A percentile compares a stretch with the other conserved stretches of the same genome.
Evolutionary conservation across 2,329 filamentous ascomycete species (phyloP).

Genomic region (Proliferodiscus dingleyae): DNA sequence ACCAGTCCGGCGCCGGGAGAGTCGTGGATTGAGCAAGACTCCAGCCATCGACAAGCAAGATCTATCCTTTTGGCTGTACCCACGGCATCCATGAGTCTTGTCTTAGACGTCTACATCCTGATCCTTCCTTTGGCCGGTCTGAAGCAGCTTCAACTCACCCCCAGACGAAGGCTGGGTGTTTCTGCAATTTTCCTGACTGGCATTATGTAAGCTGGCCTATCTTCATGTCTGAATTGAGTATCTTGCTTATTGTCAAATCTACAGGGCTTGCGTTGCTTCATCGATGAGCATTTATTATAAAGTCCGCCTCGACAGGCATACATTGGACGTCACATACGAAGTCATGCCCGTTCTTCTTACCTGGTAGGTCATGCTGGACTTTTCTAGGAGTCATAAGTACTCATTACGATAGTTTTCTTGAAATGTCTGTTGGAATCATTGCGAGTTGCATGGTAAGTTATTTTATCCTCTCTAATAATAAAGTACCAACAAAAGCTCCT

Average conservation of each 20-base stretch:
- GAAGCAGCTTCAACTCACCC: background rate
- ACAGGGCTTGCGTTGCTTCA: background rate
- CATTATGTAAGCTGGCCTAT: background rate
- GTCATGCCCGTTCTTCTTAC: conserved; percentile 1
- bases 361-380: background rate
- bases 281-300: background rate
- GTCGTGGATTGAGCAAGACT: background rate
- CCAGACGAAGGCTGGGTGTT: background rate
- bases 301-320: background rate
- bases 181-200: background rate
- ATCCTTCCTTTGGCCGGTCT: background rate
- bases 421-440: conserved; percentile 4
- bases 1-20: background rate
- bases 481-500: background rate
- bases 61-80: background rate
- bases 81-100: background rate
- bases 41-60: background rate
- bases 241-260: background rate
- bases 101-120: conserved; percentile 1
- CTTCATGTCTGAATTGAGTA: background rate
- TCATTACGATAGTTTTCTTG: background rate
- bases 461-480: no score
- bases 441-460: background rate
- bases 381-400: background rate
- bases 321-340: background rate